phyloP scores from a whole-genome alignment of 73 alveolate genomes.

The Durusdinium trenchii region DNA sequence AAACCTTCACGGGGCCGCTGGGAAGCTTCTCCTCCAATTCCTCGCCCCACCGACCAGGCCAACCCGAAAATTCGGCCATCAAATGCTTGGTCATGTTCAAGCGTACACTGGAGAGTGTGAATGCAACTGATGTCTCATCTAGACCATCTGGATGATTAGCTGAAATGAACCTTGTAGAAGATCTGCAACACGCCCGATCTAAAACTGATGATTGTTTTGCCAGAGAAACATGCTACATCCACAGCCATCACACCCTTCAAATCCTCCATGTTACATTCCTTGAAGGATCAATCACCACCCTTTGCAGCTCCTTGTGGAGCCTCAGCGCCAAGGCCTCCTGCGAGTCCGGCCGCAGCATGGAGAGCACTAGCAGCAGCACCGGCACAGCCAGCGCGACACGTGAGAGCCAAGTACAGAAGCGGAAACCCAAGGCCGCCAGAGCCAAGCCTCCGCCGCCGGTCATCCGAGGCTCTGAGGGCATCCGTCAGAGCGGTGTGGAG shows the following conservation, averaged over 20 bases:
- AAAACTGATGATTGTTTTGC: too few species aligned
- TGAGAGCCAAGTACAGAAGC: background rate
- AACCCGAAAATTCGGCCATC: background rate
- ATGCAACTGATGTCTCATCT: too few species aligned
- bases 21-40: background rate
- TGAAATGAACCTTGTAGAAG: too few species aligned
- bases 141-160: too few species aligned
- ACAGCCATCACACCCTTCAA: too few species aligned
- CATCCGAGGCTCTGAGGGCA: background rate
- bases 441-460: background rate
- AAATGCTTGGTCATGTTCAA: background rate
- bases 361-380: background rate
- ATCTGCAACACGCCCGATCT: too few species aligned
- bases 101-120: too few species aligned
- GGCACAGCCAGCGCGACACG: background rate
- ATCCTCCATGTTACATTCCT: too few species aligned
- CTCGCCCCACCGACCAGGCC: background rate
- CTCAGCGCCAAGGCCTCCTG: background rate
- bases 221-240: too few species aligned
- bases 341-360: background rate
- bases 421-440: background rate
- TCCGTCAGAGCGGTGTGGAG: background rate
- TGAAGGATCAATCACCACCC: too few species aligned
- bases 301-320: background rate
- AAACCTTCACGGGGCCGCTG: background rate